Percentiles rank a stretch among this genome's conserved stretches.
These are phyloP conservation scores for Colletotrichum australisinense DNA, from an alignment of 2,329 filamentous ascomycete genomes.

Conservation along the genomic window DNA sequence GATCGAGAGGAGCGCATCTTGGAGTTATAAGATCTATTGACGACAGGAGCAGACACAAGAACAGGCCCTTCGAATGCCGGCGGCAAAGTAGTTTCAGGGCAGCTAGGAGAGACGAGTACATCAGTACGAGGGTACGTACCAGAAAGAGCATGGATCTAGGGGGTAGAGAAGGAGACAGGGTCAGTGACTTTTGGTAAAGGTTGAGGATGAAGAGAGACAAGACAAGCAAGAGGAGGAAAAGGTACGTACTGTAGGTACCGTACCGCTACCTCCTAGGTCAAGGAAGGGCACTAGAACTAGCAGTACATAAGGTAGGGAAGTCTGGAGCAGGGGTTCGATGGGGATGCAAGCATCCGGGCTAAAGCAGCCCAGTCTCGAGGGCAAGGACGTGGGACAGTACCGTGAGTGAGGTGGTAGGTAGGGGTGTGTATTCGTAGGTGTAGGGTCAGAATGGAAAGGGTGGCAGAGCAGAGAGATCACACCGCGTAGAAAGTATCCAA, in stretches of 20 bases:
- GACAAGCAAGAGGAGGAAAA: neutral
- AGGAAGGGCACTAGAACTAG: neutral
- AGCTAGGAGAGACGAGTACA: conserved; percentile 24
- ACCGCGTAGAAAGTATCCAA: neutral
- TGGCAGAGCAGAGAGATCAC: neutral
- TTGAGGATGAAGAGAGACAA: conserved; percentile 5
- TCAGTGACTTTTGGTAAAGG: conserved; percentile 8
- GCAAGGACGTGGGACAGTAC: conserved; percentile 7
- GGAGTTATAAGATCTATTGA: conserved; percentile 35
- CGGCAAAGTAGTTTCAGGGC: conserved; percentile 36
- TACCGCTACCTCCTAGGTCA: neutral
- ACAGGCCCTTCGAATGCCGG: conserved; percentile 32
- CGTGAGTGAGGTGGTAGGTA: neutral
- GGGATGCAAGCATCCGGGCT: conserved; percentile 31
- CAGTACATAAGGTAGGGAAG: conserved; percentile 12
- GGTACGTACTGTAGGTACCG: neutral
- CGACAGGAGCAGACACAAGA: conserved; percentile 31
- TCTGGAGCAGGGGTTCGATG: conserved; percentile 26
- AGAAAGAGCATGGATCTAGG: neutral
- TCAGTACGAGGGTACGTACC: conserved; percentile 2
- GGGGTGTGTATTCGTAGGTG: neutral
- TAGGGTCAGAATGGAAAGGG: neutral
- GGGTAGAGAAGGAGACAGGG: neutral
- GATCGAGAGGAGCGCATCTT: conserved; percentile 31
- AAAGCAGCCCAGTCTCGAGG: conserved; percentile 20